A percentile compares a stretch with the other conserved stretches of the same genome.
Conservation (phyloP, 1,139 yeast genomes). For the Pneumocystis sp. region DNA sequence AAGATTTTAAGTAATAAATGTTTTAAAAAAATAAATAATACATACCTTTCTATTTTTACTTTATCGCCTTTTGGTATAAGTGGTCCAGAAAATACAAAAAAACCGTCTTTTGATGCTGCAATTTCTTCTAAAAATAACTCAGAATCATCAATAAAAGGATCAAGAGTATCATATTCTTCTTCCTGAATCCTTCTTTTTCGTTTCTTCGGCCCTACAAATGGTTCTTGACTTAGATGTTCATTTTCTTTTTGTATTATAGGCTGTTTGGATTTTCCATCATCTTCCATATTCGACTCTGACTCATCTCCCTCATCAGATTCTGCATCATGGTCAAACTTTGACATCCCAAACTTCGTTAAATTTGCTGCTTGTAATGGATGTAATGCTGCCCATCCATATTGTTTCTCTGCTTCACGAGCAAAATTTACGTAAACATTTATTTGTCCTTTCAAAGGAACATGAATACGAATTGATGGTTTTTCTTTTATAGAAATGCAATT, state of each 20-base stretch:
- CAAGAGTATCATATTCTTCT: conserved; percentile 68
- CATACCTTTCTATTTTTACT: conserved; percentile 16
- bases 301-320: conserved; percentile 48
- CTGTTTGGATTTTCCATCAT: conserved; percentile 21
- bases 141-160: conserved; percentile 92
- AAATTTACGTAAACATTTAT: conserved; percentile 55
- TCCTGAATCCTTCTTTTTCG: conserved; percentile 33
- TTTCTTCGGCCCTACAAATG: conserved; percentile 35
- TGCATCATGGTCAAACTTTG: conserved; percentile 24
- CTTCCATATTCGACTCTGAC: conserved; percentile 44
- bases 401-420: conserved; percentile 64
- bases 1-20: background rate
- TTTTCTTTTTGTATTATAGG: conserved; percentile 20
- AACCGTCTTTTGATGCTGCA: conserved; percentile 85
- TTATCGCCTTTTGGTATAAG: conserved; percentile 52
- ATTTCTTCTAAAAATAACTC: conserved; percentile 90
- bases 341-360: conserved; percentile 48
- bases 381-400: conserved; percentile 63
- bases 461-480: conserved; percentile 15
- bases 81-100: conserved; percentile 92
- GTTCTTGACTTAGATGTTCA: conserved; percentile 26
- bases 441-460: conserved; percentile 15
- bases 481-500: background rate
- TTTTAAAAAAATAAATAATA: background rate
- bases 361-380: conserved; percentile 44